These are phyloP conservation scores for Fonsecaea pugnacius DNA, from an alignment of 2,329 filamentous ascomycete species.

Conservation along the genomic window DNA sequence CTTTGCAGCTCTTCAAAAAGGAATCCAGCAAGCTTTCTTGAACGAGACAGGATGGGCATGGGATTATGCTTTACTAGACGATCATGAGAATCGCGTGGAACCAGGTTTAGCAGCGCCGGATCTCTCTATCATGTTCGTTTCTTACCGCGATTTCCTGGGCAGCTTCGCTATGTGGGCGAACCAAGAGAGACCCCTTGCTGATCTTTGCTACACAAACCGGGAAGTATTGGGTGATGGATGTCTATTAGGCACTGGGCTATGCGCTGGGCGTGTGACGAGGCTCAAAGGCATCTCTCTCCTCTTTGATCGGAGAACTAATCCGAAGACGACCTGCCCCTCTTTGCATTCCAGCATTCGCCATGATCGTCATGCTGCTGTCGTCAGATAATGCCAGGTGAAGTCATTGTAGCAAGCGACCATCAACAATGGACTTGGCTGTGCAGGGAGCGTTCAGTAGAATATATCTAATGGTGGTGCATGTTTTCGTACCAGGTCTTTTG, in stretches of 20 bases:
- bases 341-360: neutral
- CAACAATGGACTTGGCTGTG: neutral
- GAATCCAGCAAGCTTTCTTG: neutral
- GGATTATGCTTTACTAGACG: neutral
- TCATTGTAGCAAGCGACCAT: constrained; percentile 13
- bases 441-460: neutral
- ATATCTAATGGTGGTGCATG: neutral
- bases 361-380: constrained; percentile 18
- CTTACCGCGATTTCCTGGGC: neutral
- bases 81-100: neutral
- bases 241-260: neutral
- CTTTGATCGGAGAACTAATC: constrained; percentile 13
- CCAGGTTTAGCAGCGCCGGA: neutral
- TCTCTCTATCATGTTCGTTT: neutral
- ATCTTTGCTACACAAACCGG: neutral
- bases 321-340: constrained; percentile 11
- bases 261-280: constrained; percentile 8
- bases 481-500: neutral
- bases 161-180: neutral
- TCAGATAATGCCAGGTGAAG: constrained; percentile 20
- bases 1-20: constrained; percentile 27
- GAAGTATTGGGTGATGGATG: neutral
- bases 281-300: constrained; percentile 1
- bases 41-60: neutral
- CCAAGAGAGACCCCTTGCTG: neutral